Conservation (phyloP, 2,329 filamentous ascomycete genomes). For the Purpureocillium takamizusanense region DNA sequence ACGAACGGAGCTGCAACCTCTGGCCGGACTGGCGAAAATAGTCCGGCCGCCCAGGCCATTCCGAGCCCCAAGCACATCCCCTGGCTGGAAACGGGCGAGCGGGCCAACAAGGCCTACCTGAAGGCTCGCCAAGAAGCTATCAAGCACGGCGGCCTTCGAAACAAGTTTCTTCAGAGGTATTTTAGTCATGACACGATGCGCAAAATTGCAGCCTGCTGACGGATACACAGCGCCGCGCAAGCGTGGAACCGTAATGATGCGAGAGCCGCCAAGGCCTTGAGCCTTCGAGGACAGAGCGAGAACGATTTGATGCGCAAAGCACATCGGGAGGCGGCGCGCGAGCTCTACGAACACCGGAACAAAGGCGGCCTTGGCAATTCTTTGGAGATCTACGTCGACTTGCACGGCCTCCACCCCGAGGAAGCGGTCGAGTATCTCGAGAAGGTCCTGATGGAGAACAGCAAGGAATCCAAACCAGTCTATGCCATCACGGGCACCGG, state of each 20-base stretch:
- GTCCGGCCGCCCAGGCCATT: constrained; percentile 72
- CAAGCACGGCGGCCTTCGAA: constrained; percentile 90
- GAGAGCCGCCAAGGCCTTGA: constrained; percentile 88
- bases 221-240: constrained; percentile 66
- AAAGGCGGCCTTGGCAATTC: constrained; percentile 47
- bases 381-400: constrained; percentile 82
- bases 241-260: constrained; percentile 98
- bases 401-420: constrained; percentile 97
- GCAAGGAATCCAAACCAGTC: constrained; percentile 61
- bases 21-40: constrained; percentile 65
- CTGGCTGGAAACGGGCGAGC: constrained; percentile 89
- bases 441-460: constrained; percentile 76
- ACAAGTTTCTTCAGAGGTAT: constrained; percentile 93
- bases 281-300: constrained; percentile 88
- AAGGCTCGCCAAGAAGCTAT: constrained; percentile 94
- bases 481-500: constrained; percentile 97
- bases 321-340: constrained; percentile 83
- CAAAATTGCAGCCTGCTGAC: constrained; percentile 2
- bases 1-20: constrained; percentile 58
- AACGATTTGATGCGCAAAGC: constrained; percentile 97
- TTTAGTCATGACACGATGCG: not conserved
- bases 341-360: constrained; percentile 91
- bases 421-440: constrained; percentile 94
- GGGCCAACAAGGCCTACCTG: constrained; percentile 86
- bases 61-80: constrained; percentile 84